A percentile compares a stretch with the other conserved stretches of the same genome.
Conservation (phyloP, 2,329 filamentous ascomycete genomes). For the Phyllosticta paracitricarpa region DNA sequence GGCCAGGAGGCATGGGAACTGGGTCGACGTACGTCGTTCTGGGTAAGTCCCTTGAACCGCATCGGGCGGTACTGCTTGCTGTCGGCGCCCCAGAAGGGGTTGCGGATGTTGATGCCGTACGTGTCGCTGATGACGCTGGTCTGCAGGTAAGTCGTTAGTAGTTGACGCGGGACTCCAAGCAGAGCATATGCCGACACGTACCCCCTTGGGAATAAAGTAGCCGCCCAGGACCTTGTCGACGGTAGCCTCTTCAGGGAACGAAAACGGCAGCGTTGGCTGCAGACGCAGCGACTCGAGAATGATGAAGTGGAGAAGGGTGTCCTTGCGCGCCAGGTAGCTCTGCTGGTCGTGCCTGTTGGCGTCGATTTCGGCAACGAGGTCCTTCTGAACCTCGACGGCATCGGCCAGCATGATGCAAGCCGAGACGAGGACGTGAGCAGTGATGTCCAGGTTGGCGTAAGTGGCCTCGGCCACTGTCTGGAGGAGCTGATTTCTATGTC, state of each 20-base stretch:
- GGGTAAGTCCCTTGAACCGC: conserved; percentile 3
- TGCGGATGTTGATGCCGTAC: conserved; percentile 9
- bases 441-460: conserved; percentile 9
- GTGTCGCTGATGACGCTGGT: conserved; percentile 8
- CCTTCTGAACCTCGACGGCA: not conserved
- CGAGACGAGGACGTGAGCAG: conserved; percentile 5
- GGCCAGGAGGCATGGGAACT: not conserved
- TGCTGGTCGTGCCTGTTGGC: not conserved
- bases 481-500: conserved; percentile 1
- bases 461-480: conserved; percentile 9
- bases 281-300: conserved; percentile 10
- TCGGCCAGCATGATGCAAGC: conserved; percentile 8
- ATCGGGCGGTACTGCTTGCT: conserved; percentile 1
- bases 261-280: conserved; percentile 3
- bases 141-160: not conserved
- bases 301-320: conserved; percentile 9
- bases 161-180: not conserved
- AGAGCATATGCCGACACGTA: not conserved
- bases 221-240: conserved; percentile 3
- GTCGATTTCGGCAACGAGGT: conserved; percentile 5
- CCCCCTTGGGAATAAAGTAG: conserved; percentile 1
- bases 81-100: conserved; percentile 10
- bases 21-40: conserved; percentile 1
- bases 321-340: not conserved
- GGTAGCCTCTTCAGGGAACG: conserved; percentile 7